phyloP scores from a whole-genome alignment of 345 rosid species.

The Heritiera fomes region DNA sequence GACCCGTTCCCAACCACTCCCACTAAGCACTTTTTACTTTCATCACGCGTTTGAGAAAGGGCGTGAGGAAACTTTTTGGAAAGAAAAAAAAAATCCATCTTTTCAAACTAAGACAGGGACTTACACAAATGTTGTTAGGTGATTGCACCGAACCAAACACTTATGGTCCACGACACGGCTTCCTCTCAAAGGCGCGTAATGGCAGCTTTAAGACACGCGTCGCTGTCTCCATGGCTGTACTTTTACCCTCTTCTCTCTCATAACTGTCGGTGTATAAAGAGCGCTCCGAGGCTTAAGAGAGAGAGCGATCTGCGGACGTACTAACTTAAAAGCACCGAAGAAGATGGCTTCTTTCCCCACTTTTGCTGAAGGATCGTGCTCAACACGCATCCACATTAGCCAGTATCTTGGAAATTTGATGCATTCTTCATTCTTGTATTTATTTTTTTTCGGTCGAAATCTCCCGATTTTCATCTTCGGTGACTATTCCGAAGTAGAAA shows the following conservation, averaged over 20 bases:
- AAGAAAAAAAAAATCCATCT: not conserved
- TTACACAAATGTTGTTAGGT: not conserved
- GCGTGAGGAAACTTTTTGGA: not conserved
- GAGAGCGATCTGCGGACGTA: not conserved
- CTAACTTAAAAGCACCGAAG: conserved; percentile 8
- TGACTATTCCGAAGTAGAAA: too few species aligned
- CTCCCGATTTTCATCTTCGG: too few species aligned
- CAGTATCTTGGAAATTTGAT: too few species aligned
- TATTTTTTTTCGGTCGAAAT: too few species aligned
- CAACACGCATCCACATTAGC: not conserved
- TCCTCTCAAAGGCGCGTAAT: not conserved
- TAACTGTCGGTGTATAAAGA: conserved; percentile 12
- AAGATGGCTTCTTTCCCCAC: not conserved
- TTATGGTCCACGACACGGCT: conserved; percentile 3
- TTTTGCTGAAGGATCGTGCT: not conserved
- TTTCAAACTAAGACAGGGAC: not conserved
- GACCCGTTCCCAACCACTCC: not conserved
- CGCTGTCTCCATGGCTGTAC: not conserved
- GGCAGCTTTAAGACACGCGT: not conserved
- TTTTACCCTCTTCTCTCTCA: not conserved
- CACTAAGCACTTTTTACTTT: not conserved
- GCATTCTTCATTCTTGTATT: too few species aligned
- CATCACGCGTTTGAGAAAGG: not conserved
- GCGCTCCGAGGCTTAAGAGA: not conserved
- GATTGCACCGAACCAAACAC: conserved; percentile 15